Percentiles rank a stretch among this genome's conserved stretches.
Evolutionary conservation across 1,139 yeast species (phyloP).

Genomic region (Debaryomyces udenii): DNA sequence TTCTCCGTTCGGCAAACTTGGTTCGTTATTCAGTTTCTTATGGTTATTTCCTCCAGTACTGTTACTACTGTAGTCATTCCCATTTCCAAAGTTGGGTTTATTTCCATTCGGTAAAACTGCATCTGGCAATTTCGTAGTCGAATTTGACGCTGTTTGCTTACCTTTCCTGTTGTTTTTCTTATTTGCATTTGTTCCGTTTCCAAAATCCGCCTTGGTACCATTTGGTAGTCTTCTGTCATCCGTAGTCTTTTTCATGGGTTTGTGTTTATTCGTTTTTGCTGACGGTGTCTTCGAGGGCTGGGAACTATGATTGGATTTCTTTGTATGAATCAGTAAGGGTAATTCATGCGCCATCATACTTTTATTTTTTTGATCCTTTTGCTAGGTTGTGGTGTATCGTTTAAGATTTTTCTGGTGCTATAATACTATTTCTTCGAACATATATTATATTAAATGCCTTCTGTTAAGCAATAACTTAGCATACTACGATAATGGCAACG

Average conservation of each 20-base stretch:
- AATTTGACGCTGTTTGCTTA: slow-evolving; percentile 3
- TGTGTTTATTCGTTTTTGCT: slow-evolving; percentile 19
- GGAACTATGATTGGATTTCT: slow-evolving; percentile 9
- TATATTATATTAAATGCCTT: slow-evolving; percentile 4
- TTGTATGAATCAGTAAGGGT: slow-evolving; percentile 30
- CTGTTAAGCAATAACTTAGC: neutral
- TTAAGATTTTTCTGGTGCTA: neutral
- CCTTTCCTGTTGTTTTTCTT: slow-evolving; percentile 13
- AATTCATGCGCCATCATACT: slow-evolving; percentile 47
- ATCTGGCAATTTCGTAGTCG: slow-evolving; percentile 3
- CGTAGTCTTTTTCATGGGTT: slow-evolving; percentile 21
- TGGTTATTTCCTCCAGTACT: neutral
- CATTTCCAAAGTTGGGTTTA: slow-evolving; percentile 20
- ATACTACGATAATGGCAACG: slow-evolving; percentile 2
- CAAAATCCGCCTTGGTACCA: slow-evolving; percentile 48
- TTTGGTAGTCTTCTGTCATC: slow-evolving; percentile 40
- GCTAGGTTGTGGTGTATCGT: neutral
- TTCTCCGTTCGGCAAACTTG: slow-evolving; percentile 35
- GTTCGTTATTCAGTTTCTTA: slow-evolving; percentile 13
- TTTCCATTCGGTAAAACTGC: slow-evolving; percentile 18
- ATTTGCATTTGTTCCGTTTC: slow-evolving; percentile 21
- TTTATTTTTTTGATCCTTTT: slow-evolving; percentile 7
- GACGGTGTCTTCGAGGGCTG: slow-evolving; percentile 4
- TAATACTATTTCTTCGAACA: slow-evolving; percentile 3
- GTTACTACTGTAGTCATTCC: neutral